These are phyloP conservation scores for Scenedesmus sp. DNA, from an alignment of 163 green algal species.

Conservation along the genomic window DNA sequence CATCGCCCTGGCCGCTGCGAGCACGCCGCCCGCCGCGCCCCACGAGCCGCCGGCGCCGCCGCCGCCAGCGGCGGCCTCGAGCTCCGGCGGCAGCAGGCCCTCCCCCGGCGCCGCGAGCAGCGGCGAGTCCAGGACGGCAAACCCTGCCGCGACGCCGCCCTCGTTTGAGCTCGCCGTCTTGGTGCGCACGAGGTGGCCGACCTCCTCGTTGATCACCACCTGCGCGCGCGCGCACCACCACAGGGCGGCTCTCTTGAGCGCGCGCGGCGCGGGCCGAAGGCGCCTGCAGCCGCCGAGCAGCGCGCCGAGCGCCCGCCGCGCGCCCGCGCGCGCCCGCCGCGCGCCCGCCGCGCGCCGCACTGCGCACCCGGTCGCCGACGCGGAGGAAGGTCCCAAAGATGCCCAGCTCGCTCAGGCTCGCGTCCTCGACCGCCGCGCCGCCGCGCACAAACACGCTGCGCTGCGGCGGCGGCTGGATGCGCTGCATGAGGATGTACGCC, in stretches of 20 bases:
- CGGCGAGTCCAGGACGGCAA: slow-evolving; percentile 93
- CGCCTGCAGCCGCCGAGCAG: too few relatives aligned
- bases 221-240: too few relatives aligned
- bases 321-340: neutral
- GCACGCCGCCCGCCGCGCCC: slow-evolving; percentile 2
- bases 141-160: slow-evolving; percentile 95
- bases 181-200: slow-evolving; percentile 93
- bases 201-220: slow-evolving; percentile 83
- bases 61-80: neutral
- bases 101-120: slow-evolving; percentile 51
- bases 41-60: neutral
- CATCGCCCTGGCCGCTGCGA: neutral
- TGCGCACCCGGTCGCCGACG: slow-evolving; percentile 7
- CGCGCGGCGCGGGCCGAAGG: too few relatives aligned
- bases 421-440: slow-evolving; percentile 63
- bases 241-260: too few relatives aligned
- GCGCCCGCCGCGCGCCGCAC: neutral
- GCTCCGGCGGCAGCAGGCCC: slow-evolving; percentile 17
- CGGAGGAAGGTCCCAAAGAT: slow-evolving; percentile 85
- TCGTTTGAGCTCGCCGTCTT: slow-evolving; percentile 92
- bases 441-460: slow-evolving; percentile 74
- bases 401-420: slow-evolving; percentile 92
- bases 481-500: slow-evolving; percentile 98
- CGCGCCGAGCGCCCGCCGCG: too few relatives aligned
- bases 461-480: slow-evolving; percentile 84